Conservation (phyloP, 345 rosid genomes). For the Citrus maxima region DNA sequence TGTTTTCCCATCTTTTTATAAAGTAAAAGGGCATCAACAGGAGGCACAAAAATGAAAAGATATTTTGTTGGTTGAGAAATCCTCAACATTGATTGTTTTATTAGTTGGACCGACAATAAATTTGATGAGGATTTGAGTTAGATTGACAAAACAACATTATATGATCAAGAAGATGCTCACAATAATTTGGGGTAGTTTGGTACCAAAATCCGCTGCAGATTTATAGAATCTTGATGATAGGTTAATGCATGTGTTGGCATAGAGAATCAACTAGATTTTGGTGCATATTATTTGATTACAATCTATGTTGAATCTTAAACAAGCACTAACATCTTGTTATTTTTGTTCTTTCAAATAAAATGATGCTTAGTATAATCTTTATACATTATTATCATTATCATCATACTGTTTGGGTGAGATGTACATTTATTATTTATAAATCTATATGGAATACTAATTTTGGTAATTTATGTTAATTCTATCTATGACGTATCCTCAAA, state of each 20-base stretch:
- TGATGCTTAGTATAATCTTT: too few species aligned
- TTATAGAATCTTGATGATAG: neutral
- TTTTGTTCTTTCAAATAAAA: neutral
- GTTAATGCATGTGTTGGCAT: neutral
- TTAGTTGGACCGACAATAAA: neutral
- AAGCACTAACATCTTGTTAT: neutral
- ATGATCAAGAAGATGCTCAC: neutral
- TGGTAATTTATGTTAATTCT: too few species aligned
- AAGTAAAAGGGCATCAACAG: constrained; percentile 7
- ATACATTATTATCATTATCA: too few species aligned
- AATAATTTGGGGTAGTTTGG: neutral
- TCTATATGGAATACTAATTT: too few species aligned
- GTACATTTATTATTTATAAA: too few species aligned
- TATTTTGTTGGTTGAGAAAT: neutral
- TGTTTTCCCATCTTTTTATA: constrained; percentile 14
- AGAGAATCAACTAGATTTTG: constrained; percentile 1
- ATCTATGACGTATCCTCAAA: too few species aligned
- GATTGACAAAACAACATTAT: neutral
- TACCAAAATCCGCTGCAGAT: neutral
- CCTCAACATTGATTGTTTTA: neutral
- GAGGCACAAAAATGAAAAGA: neutral
- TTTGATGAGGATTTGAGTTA: neutral
- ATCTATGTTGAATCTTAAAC: neutral
- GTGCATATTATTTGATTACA: neutral
- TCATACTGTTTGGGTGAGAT: too few species aligned